These are phyloP conservation scores for Pseudogymnoascus sp. DNA, from an alignment of 2,329 filamentous ascomycete genomes.

Conservation along the genomic window DNA sequence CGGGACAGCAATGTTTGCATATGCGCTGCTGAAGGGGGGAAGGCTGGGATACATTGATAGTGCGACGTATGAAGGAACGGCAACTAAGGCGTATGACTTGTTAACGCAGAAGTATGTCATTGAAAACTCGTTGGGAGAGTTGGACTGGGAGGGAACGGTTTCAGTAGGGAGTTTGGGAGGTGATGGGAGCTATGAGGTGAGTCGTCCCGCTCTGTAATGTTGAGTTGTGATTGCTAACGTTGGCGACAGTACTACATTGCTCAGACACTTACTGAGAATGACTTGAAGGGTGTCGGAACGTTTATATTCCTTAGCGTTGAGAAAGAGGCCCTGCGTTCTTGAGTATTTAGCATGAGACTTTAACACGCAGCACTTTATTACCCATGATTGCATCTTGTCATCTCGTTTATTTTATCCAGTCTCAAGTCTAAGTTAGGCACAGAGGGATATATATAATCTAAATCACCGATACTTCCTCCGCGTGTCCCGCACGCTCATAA, in stretches of 20 bases:
- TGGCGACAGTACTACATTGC: slow-evolving; percentile 19
- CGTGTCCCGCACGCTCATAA: not conserved
- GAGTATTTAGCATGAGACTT: not conserved
- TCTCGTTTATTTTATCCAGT: not conserved
- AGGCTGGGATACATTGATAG: slow-evolving; percentile 29
- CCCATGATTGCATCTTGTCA: not conserved
- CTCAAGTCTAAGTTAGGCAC: too few relatives aligned
- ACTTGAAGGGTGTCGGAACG: slow-evolving; percentile 21
- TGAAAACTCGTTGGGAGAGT: slow-evolving; percentile 10
- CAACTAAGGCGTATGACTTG: slow-evolving; percentile 17
- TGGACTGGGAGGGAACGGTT: slow-evolving; percentile 22
- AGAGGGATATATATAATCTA: not conserved
- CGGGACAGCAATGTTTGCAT: slow-evolving; percentile 32
- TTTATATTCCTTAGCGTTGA: slow-evolving; percentile 22
- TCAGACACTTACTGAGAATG: slow-evolving; percentile 16
- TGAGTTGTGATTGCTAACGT: not conserved
- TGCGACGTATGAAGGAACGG: slow-evolving; percentile 13
- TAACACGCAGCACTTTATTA: not conserved
- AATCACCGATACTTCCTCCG: not conserved
- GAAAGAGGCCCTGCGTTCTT: not conserved
- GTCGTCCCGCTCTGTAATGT: not conserved
- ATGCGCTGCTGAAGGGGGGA: slow-evolving; percentile 32
- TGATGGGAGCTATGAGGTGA: slow-evolving; percentile 19
- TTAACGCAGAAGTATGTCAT: slow-evolving; percentile 14
- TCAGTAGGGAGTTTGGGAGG: slow-evolving; percentile 19